Conservation (phyloP, 352 stramenopile genomes). For the Thalassiosira mediterranea region DNA sequence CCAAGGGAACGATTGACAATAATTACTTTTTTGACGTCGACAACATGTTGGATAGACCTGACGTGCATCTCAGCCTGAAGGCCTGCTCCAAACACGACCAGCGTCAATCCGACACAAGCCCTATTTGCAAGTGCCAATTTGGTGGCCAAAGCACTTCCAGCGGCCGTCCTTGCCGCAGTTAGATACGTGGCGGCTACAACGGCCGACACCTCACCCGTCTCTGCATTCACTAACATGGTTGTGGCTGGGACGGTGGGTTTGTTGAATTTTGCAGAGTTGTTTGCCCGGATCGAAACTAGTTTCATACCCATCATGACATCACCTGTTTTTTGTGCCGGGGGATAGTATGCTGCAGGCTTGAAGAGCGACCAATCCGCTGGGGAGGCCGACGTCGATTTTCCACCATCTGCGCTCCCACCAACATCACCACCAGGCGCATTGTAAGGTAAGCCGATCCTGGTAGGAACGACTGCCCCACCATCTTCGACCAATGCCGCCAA, state of each 20-base stretch:
- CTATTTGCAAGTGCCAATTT: constrained; percentile 39
- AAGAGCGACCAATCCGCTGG: constrained; percentile 75
- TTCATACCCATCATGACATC: constrained; percentile 73
- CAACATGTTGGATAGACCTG: constrained; percentile 64
- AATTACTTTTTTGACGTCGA: constrained; percentile 67
- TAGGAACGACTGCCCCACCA: constrained; percentile 56
- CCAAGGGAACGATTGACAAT: constrained; percentile 77
- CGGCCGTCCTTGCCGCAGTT: constrained; percentile 80
- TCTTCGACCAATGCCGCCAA: constrained; percentile 52
- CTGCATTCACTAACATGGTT: constrained; percentile 71
- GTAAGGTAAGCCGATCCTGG: constrained; percentile 61
- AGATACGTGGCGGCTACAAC: constrained; percentile 79
- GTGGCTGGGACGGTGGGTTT: constrained; percentile 72
- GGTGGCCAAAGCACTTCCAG: constrained; percentile 75
- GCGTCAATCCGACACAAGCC: constrained; percentile 26
- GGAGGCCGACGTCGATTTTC: background rate
- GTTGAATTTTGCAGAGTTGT: constrained; percentile 63
- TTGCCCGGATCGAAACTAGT: constrained; percentile 58
- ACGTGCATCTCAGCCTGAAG: constrained; percentile 82
- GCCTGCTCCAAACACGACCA: constrained; percentile 82
- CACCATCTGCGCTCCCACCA: constrained; percentile 10
- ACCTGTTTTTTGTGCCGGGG: constrained; percentile 5
- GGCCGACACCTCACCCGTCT: constrained; percentile 67
- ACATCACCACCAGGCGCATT: too few relatives aligned
- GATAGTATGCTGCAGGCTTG: constrained; percentile 76